Base-by-base conservation (phyloP, 768 basidiomycete genomes). In the Naganishia vaughanmartiniae region DNA sequence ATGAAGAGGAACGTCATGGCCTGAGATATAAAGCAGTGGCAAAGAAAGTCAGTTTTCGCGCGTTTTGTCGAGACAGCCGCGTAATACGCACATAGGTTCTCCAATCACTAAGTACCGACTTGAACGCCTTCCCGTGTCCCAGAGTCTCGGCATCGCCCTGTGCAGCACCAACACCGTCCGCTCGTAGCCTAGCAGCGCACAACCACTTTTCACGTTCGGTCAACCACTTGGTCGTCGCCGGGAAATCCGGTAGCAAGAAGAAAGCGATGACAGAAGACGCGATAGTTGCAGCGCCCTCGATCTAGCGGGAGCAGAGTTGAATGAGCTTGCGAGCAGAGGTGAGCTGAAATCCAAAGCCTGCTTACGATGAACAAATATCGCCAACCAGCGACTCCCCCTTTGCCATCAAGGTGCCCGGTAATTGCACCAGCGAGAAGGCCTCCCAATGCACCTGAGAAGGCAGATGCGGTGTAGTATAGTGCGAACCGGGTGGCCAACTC, bases 171-270 rank as follows among this genome's bases (percentile, higher is more conserved):
- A 80, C 71, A 72, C 77, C 78, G 54, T 80, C 79, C 24, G 74
- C 76, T 2, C 75, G 75, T 12, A 80, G 73, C 65, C 79, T 76
- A 54, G 77, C 76, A 57, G 77, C 74, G n/a, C 80, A 80, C 21
- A 83, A 80, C 17, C 80, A 54, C 26, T 77, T 73, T 71, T 82
- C 82, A 21, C 82, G 79, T 14, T 71, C 69, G 19, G 76, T 77
- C n/a, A 83, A 72, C 78, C 80, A 82, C 26, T 70, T 73, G 57
- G 81, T 79, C 15, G 78, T 82, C 15, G 80, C 76, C 15, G 81
- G 82, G 73, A 77, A 82, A 70, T 80, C 76, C 57, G 81, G 82
- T 54, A 82, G 73, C 67, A 74, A 66, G 1, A 4, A 58, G 33
- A 21, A 69, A 6, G 54, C 68, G n/a, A 17, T 31, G 21, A 42